Conservation (phyloP, 208 protist species). For the Crithidia expoeki region DNA sequence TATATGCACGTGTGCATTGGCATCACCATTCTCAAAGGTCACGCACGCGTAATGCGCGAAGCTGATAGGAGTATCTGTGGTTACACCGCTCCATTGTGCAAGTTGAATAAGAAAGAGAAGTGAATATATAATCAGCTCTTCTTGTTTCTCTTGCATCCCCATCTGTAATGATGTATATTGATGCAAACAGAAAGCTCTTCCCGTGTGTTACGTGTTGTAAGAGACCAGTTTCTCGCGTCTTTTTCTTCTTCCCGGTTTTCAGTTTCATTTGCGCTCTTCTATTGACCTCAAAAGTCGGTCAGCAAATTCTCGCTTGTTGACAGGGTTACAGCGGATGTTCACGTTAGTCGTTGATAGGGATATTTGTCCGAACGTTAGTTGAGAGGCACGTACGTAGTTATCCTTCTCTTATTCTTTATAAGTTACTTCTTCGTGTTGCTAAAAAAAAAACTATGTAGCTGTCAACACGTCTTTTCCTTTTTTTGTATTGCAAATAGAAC, state of each 20-base stretch:
- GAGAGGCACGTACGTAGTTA: no score
- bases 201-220: not conserved
- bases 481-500: not conserved
- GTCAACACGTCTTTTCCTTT: not conserved
- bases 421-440: no score
- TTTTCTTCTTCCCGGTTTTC: constrained; percentile 1
- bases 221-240: constrained; percentile 2
- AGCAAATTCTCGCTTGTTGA: not conserved
- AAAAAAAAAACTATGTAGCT: not conserved
- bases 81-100: not conserved
- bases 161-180: not conserved
- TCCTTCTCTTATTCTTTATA: not conserved
- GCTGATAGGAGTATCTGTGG: not conserved
- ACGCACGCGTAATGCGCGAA: no score
- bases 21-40: no score
- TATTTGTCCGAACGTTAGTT: not conserved
- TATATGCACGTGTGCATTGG: not conserved
- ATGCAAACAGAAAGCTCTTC: not conserved
- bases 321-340: not conserved
- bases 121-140: constrained; percentile 6
- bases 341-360: not conserved
- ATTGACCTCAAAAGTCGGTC: not conserved
- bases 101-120: constrained; percentile 5
- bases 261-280: not conserved
- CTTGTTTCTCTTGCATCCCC: not conserved